Percentiles rank a stretch among this genome's conserved stretches.
Evolutionary conservation across 371 early-diverging fungal genomes (phyloP).

Genomic region (Syncephalastrum contaminatum): DNA sequence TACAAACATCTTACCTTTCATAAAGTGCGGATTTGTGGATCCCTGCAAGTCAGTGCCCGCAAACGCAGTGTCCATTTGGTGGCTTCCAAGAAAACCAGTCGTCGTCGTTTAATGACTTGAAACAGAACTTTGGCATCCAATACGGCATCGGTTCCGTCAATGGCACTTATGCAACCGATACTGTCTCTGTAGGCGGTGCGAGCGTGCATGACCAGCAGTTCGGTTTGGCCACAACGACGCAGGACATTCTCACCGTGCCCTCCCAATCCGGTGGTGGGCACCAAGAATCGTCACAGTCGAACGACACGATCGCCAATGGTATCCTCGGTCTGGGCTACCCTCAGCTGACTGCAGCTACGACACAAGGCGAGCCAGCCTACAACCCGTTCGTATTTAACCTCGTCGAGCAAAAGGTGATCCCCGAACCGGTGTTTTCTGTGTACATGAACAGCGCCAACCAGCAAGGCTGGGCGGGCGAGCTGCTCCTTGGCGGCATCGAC

Average conservation of each 20-base stretch:
- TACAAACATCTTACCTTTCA: not conserved
- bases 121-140: constrained; percentile 18
- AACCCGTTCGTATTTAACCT: constrained; percentile 47
- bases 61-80: constrained; percentile 22
- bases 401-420: constrained; percentile 31
- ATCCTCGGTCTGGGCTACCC: constrained; percentile 51
- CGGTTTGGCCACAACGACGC: constrained; percentile 34
- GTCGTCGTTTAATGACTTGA: constrained; percentile 15
- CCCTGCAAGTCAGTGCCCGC: constrained; percentile 22
- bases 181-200: constrained; percentile 30
- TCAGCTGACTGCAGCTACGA: constrained; percentile 34
- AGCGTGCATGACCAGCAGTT: constrained; percentile 41
- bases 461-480: constrained; percentile 50
- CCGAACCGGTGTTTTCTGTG: constrained; percentile 41
- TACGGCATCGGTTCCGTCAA: constrained; percentile 33
- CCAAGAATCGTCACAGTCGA: not conserved
- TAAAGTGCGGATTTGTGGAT: constrained; percentile 33
- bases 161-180: constrained; percentile 31
- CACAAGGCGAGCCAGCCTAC: constrained; percentile 25
- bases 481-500: constrained; percentile 63
- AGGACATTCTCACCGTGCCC: constrained; percentile 34
- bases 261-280: constrained; percentile 14
- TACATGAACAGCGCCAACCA: constrained; percentile 29
- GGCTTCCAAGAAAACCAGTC: constrained; percentile 22
- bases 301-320: constrained; percentile 37